Evolutionary conservation across 129 eudicot species (phyloP).

Genomic region (Sambucus nigra): DNA sequence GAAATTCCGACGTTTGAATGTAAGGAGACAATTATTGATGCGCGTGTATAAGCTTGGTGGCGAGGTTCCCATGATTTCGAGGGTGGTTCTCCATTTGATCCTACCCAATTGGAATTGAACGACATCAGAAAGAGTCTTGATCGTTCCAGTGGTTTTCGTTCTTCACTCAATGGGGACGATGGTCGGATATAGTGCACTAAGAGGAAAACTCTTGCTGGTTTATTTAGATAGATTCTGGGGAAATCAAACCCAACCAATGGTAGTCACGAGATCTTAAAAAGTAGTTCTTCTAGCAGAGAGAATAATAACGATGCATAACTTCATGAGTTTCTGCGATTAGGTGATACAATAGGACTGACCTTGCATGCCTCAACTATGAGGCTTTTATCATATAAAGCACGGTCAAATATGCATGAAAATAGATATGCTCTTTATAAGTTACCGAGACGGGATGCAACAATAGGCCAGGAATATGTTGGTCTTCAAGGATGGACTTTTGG

Average conservation of each 20-base stretch:
- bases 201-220: slow-evolving; percentile 51
- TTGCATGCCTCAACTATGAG: slow-evolving; percentile 61
- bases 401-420: slow-evolving; percentile 90
- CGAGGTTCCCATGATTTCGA: slow-evolving; percentile 17
- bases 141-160: slow-evolving; percentile 24
- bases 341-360: slow-evolving; percentile 67
- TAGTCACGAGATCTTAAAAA: slow-evolving; percentile 29
- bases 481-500: slow-evolving; percentile 92
- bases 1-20: slow-evolving; percentile 22
- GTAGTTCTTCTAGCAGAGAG: slow-evolving; percentile 32
- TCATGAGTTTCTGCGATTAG: slow-evolving; percentile 63
- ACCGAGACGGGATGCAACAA: slow-evolving; percentile 39
- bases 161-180: slow-evolving; percentile 29
- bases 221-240: slow-evolving; percentile 57
- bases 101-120: slow-evolving; percentile 45
- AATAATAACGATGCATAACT: slow-evolving; percentile 50
- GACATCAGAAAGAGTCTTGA: slow-evolving; percentile 52
- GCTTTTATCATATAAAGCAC: slow-evolving; percentile 65
- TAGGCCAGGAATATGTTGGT: slow-evolving; percentile 61
- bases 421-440: slow-evolving; percentile 73
- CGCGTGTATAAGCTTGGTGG: slow-evolving; percentile 47
- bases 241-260: slow-evolving; percentile 36
- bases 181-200: slow-evolving; percentile 33
- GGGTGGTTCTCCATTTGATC: slow-evolving; percentile 25
- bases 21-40: slow-evolving; percentile 47